Conservation (phyloP, 2,329 filamentous ascomycete genomes). For the Spiromastix sp. region DNA sequence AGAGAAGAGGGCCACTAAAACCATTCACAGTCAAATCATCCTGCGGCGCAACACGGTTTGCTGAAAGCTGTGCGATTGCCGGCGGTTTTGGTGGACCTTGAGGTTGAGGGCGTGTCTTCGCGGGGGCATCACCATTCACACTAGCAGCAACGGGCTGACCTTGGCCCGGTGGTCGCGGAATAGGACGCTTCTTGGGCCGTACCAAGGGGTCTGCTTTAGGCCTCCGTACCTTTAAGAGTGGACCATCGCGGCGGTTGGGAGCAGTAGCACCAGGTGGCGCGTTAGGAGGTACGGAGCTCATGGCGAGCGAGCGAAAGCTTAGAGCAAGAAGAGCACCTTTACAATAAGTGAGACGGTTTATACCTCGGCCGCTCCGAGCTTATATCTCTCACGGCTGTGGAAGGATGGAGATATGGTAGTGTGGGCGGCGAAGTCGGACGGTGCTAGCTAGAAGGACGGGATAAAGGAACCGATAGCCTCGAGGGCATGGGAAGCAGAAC, state of each 20-base stretch:
- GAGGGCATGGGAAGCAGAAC: too few relatives aligned
- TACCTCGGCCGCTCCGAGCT: too few relatives aligned
- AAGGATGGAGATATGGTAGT: too few relatives aligned
- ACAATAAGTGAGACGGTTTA: too few relatives aligned
- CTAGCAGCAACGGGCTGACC: slow-evolving; percentile 3
- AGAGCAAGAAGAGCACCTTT: too few relatives aligned
- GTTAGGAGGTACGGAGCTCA: slow-evolving; percentile 30
- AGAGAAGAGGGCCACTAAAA: slow-evolving; percentile 32
- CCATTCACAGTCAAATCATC: slow-evolving; percentile 29
- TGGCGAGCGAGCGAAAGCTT: too few relatives aligned
- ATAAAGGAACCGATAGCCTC: too few relatives aligned
- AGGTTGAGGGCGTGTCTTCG: slow-evolving; percentile 8
- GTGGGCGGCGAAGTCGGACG: too few relatives aligned
- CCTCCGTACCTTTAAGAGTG: slow-evolving; percentile 36
- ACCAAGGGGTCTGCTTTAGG: slow-evolving; percentile 54
- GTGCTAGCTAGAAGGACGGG: too few relatives aligned
- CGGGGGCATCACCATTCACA: slow-evolving; percentile 14
- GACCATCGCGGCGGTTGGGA: slow-evolving; percentile 35
- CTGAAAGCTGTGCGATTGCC: slow-evolving; percentile 10
- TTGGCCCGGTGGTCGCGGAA: slow-evolving; percentile 15
- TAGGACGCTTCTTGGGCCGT: slow-evolving; percentile 44
- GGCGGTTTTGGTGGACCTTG: slow-evolving; percentile 14
- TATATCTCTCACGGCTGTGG: too few relatives aligned
- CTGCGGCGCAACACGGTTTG: too few relatives aligned
- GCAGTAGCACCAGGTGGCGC: slow-evolving; percentile 38